Evolutionary conservation across 495 filamentous ascomycete genomes (phyloP), one percentile per base, ranked within the genome.

Genomic region (Xylaria nigripes): DNA sequence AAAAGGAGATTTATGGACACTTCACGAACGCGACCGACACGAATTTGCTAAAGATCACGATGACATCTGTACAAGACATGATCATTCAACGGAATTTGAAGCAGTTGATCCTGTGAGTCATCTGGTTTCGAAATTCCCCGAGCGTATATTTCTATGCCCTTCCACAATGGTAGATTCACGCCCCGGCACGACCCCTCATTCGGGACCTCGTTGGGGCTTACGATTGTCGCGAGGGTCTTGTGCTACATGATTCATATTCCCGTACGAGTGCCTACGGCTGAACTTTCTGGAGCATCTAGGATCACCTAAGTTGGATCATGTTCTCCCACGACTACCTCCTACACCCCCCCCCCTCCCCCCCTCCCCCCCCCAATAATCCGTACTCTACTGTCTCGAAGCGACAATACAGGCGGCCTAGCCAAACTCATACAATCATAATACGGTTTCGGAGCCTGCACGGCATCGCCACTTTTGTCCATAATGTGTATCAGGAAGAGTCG

Each of bases 51-150:
- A 96, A 96, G 73, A 94, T 92, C 60, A 98, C 93, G 22, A 98
- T 98, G 93, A 80, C 82, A 50, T 94, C 87, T 24, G 93, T 98
- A 30, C 93, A 97, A 66, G 93, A 98, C 67, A 98, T 97, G 87
- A 97, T 98, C 70, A 92, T 98, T 61, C 93, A 98, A 76, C 86
- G 90, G 70, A 98, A 98, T 70, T 78, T 98, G 54, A 89, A 95
- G 72, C 85, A 86, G 66, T 75, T 98, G 61, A 95, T 98, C 64
- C 81, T 97, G 74, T 98, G 82, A 90, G 66, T 64, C 54, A 59
- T 56, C 54, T 63, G 57, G 54, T 64, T 61, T 50, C 41, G 57
- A 51, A 46, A 30, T 23, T 40, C 40, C 50, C 46, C 53, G 53
- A 55, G 25, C 19, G 53, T 55, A 45, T 10, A 24, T 59, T 45